A percentile compares a stretch with the other conserved stretches of the same genome.
phyloP scores from a whole-genome alignment of 768 basidiomycete species.

The Trametes punicea region DNA sequence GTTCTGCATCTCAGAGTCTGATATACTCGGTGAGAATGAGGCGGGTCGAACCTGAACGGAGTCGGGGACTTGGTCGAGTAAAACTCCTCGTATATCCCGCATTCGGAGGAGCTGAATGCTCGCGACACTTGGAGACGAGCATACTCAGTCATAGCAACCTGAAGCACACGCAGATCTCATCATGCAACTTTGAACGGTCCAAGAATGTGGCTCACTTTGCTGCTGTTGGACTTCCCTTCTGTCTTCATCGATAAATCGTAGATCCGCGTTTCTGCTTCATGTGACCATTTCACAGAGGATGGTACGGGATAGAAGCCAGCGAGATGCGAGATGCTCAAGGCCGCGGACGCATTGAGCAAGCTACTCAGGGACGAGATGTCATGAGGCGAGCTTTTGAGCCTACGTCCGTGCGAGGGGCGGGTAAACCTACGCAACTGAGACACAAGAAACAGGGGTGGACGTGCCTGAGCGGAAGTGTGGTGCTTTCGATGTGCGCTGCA shows the following conservation, averaged over 20 bases:
- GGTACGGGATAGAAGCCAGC: conserved; percentile 50
- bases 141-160: conserved; percentile 27
- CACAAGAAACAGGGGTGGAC: not conserved
- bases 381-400: conserved; percentile 34
- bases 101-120: conserved; percentile 45
- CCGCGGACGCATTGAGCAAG: conserved; percentile 51
- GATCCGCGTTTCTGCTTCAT: conserved; percentile 8
- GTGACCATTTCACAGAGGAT: conserved; percentile 4
- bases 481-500: conserved; percentile 36
- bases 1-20: not conserved
- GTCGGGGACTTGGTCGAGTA: conserved; percentile 30
- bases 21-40: not conserved
- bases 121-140: conserved; percentile 55
- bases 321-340: conserved; percentile 53
- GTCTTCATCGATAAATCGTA: conserved; percentile 20
- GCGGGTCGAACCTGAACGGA: conserved; percentile 37
- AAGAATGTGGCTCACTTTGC: not conserved
- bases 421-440: not conserved
- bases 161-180: not conserved
- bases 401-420: conserved; percentile 25
- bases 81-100: conserved; percentile 41
- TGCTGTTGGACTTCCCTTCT: not conserved
- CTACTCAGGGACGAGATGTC: conserved; percentile 44
- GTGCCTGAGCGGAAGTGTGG: conserved; percentile 34
- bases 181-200: not conserved